Percentiles rank a stretch among this genome's conserved stretches.
These are phyloP conservation scores for Trypanosomatidae sp. DNA, from an alignment of 208 protist genomes.

Conservation along the genomic window DNA sequence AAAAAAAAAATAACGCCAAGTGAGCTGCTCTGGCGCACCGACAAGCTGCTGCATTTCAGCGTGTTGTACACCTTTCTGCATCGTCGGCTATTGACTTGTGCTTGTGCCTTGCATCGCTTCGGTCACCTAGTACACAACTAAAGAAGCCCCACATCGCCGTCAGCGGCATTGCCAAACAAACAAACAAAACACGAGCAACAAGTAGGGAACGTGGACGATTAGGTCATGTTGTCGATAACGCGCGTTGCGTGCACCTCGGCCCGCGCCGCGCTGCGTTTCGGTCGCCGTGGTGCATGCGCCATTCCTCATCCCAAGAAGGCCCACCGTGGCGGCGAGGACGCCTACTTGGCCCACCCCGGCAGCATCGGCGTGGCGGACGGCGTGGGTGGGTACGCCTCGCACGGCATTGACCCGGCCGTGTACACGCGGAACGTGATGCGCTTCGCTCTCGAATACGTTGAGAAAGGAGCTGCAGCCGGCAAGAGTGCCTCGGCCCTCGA, in stretches of 20 bases:
- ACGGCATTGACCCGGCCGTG: conserved; percentile 73
- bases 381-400: conserved; percentile 77
- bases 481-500: conserved; percentile 48
- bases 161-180: too few relatives aligned
- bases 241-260: not conserved
- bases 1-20: too few relatives aligned
- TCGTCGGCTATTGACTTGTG: too few relatives aligned
- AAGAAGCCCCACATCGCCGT: too few relatives aligned
- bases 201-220: too few relatives aligned
- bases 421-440: conserved; percentile 86
- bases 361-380: conserved; percentile 85
- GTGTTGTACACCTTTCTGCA: too few relatives aligned
- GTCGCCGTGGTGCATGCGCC: conserved; percentile 62
- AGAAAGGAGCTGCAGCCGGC: conserved; percentile 11
- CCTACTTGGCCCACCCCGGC: conserved; percentile 70
- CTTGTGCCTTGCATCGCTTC: too few relatives aligned
- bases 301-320: conserved; percentile 82
- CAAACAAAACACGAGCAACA: too few relatives aligned
- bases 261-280: conserved; percentile 35
- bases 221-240: conserved; percentile 10
- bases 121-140: too few relatives aligned
- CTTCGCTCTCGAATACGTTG: conserved; percentile 50
- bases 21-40: too few relatives aligned
- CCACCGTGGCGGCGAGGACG: conserved; percentile 79
- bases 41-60: too few relatives aligned